Evolutionary conservation across 2,329 filamentous ascomycete genomes (phyloP).

Genomic region (Trichoderma sp.): DNA sequence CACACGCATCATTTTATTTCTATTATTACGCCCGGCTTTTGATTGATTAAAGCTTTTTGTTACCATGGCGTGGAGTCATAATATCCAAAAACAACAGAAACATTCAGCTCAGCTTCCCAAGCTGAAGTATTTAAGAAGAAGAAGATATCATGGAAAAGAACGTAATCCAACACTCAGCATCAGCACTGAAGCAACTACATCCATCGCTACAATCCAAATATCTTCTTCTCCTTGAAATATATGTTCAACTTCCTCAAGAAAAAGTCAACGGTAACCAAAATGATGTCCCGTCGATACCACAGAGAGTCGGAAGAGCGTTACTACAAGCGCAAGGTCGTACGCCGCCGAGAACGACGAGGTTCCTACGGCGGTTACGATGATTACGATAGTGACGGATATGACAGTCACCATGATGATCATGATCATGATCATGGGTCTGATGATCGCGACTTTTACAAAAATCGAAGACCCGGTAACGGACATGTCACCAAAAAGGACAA

Average conservation of each 20-base stretch:
- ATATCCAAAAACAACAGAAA: background rate
- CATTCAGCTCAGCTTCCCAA: background rate
- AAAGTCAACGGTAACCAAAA: background rate
- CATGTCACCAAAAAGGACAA: background rate
- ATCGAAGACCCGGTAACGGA: background rate
- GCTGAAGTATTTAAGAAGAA: constrained; percentile 1
- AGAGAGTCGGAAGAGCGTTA: background rate
- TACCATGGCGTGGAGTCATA: background rate
- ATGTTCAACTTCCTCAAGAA: constrained; percentile 6
- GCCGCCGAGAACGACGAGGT: background rate
- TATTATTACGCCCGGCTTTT: background rate
- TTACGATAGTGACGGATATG: background rate
- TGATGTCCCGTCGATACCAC: background rate
- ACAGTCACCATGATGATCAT: background rate
- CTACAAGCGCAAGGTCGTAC: background rate
- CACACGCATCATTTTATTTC: background rate
- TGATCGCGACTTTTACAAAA: background rate
- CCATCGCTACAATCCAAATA: background rate
- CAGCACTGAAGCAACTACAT: background rate
- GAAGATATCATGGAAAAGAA: background rate
- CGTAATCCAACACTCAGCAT: background rate
- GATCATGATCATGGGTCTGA: background rate
- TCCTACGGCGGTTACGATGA: background rate
- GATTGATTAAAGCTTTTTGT: background rate
- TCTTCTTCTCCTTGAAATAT: background rate